phyloP scores from a whole-genome alignment of 129 eudicot genomes.

The Gnaphalium uliginosum region DNA sequence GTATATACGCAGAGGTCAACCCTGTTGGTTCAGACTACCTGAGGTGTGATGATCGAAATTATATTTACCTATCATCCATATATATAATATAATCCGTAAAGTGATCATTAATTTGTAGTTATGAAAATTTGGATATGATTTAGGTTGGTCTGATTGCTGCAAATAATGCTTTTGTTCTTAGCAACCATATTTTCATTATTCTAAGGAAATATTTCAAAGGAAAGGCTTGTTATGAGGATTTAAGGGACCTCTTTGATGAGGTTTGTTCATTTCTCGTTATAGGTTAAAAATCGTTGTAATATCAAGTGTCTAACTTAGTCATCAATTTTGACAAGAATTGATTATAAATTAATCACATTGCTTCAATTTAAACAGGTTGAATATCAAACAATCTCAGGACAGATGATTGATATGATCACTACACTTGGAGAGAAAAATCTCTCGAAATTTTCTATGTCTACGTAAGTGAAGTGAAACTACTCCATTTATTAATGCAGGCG shows the following conservation, averaged over 20 bases:
- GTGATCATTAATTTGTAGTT: no score
- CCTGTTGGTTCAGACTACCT: constrained; percentile 49
- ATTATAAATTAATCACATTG: not conserved
- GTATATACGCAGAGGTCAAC: constrained; percentile 73
- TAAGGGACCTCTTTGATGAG: constrained; percentile 72
- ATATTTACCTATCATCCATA: no score
- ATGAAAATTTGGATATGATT: no score
- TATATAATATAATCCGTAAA: no score
- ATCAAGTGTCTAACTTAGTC: not conserved
- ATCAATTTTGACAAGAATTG: not conserved
- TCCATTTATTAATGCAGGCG: not conserved
- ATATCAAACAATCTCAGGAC: constrained; percentile 70
- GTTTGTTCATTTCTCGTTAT: constrained; percentile 13
- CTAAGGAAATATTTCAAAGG: constrained; percentile 62
- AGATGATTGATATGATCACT: constrained; percentile 78
- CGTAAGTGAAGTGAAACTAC: constrained; percentile 39
- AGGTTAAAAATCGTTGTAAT: no score
- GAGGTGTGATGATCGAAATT: no score
- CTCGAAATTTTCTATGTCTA: constrained; percentile 55
- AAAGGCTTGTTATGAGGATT: constrained; percentile 60
- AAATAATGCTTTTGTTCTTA: constrained; percentile 66
- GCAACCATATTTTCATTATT: constrained; percentile 65
- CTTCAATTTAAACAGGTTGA: constrained; percentile 42
- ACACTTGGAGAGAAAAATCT: constrained; percentile 49
- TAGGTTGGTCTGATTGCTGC: constrained; percentile 49